Base-by-base conservation (phyloP, 257 asterid genomes). In the Nicotiana tabacum region DNA sequence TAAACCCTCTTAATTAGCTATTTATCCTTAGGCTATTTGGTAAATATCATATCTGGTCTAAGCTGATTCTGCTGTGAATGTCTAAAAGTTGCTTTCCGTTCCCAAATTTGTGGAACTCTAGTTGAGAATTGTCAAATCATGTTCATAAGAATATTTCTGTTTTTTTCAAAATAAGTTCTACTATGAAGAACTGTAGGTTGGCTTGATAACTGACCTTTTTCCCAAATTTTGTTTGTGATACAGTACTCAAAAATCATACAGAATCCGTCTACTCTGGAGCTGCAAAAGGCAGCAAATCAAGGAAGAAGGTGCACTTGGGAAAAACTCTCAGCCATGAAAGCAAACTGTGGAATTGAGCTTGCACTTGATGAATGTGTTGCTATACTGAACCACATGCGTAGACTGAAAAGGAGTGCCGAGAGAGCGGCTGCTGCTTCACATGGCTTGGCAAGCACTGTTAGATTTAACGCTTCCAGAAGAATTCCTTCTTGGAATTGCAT, bases 291-390 rank as follows among this genome's bases (percentile, higher is more conserved):
- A 32, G 95, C 97, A 24, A 91, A 93, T 83, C 97, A 93, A 81
- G 97, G 97, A 64, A 87, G 97, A 39, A 86, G 97, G 58, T 92
- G 95, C 86, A 93, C 95, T 2, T 93, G 97, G 97, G 97, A 93
- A 89, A 93, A 93, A 85, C 93, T 93, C 39, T 92, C 97, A 0
- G 89, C 97, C 61, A 92, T 93, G 58, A 93, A 93, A 89, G 97
- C 95, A 1, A 93, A 93, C 67, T 93, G 97, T 15, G 97, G 97
- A 29, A 93, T 93, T 21, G 97, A 93, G 66, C 95, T 92, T 27
- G 94, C 97, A 46, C 94, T 93, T 3, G 97, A 93, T 2, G 97
- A 93, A 79, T 92, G 94, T 5, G 97, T 89, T 0, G 91, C 92
- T 1, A 86, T 92, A 55, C 97, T 93, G 85, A 93, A 93, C 88